Conservation (phyloP, 2,329 filamentous ascomycete genomes). For the Cladobotryum protrusum region DNA sequence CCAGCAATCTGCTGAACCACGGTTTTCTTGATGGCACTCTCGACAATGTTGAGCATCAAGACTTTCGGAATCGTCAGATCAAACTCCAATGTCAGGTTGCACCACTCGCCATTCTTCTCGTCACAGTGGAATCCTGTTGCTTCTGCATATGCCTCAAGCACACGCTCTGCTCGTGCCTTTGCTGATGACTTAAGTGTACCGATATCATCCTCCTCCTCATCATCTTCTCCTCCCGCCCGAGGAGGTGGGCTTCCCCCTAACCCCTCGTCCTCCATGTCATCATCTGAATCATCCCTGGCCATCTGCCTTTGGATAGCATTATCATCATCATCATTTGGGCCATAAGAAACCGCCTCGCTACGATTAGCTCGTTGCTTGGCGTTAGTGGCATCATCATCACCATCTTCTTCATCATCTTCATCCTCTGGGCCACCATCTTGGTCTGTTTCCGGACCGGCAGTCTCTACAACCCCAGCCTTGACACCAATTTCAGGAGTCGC, state of each 20-base stretch:
- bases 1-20: conserved; percentile 82
- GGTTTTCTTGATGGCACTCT: conserved; percentile 69
- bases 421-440: conserved; percentile 31
- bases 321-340: conserved; percentile 88
- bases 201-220: conserved; percentile 31
- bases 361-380: conserved; percentile 72
- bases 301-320: conserved; percentile 62
- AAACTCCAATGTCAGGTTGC: conserved; percentile 78
- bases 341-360: conserved; percentile 78
- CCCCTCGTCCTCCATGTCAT: conserved; percentile 45
- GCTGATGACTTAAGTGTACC: conserved; percentile 30
- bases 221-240: conserved; percentile 34
- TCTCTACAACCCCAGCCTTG: conserved; percentile 48
- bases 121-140: conserved; percentile 77
- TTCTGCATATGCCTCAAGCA: conserved; percentile 58
- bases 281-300: conserved; percentile 53
- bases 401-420: conserved; percentile 62
- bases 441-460: conserved; percentile 32
- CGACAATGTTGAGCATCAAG: conserved; percentile 85
- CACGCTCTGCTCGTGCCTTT: conserved; percentile 53
- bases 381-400: conserved; percentile 69
- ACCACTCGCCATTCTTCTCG: conserved; percentile 64
- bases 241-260: background rate
- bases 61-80: conserved; percentile 77
- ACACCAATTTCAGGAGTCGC: conserved; percentile 69